These are phyloP conservation scores for Selaginella moellendorffii DNA, from an alignment of 75 land plant genomes.

Conservation along the genomic window DNA sequence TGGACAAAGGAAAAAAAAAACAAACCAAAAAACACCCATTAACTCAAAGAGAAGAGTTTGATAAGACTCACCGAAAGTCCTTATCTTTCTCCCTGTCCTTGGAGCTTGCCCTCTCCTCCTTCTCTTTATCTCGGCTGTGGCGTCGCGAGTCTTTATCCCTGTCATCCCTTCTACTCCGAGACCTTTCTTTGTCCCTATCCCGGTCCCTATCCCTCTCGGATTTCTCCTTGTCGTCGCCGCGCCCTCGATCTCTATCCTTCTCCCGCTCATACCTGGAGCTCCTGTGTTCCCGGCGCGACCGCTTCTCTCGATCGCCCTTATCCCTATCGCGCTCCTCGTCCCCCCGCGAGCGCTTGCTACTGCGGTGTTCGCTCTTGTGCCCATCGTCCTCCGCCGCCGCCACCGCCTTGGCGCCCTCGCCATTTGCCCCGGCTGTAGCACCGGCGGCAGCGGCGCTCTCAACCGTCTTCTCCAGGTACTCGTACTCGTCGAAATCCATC, in stretches of 20 bases:
- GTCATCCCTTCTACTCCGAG: background rate
- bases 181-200: conserved; percentile 18
- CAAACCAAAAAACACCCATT: no score
- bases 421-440: background rate
- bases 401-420: conserved; percentile 9
- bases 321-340: conserved; percentile 15
- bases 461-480: conserved; percentile 75
- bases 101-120: background rate
- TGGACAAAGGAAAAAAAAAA: no score
- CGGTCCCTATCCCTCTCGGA: conserved; percentile 8
- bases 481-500: conserved; percentile 29
- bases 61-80: background rate
- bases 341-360: conserved; percentile 26
- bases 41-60: background rate
- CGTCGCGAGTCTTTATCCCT: background rate
- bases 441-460: conserved; percentile 27
- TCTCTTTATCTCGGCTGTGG: background rate
- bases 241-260: conserved; percentile 8
- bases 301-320: background rate
- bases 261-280: background rate
- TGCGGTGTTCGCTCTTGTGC: conserved; percentile 18
- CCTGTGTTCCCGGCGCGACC: background rate
- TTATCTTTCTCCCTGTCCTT: background rate
- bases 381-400: conserved; percentile 30
- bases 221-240: conserved; percentile 1